Evolutionary conservation across 768 basidiomycete species (phyloP), one percentile per base, ranked within the genome.

Genomic region (Psilocybe azurescens): DNA sequence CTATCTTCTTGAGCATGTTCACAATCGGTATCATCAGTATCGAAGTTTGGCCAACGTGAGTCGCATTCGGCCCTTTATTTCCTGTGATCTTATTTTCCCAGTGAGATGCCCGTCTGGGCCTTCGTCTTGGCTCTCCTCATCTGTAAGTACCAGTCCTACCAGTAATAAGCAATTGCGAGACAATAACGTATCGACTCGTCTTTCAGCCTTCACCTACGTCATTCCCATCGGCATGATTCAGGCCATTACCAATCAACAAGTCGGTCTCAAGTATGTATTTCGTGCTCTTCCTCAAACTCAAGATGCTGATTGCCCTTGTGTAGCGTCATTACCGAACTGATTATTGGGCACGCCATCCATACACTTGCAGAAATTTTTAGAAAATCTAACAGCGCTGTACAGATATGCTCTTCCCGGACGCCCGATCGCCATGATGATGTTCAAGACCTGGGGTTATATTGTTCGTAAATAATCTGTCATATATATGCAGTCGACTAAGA

Each of bases 161-260:
- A 39, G 32, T 11, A 3, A 7, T 5, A 1, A 69, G 85, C 44
- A 38, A 5, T 36, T 24, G n/a, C 49, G 6, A 28, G 7, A 16
- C n/a, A n/a, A n/a, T n/a, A n/a, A n/a, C n/a, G 6, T 20, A 16
- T 62, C 4, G 13, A 47, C 41, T 46, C 50, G 16, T 20, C 36
- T 46, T 20, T 4, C 44, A 76, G 73, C 81, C 10, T 88, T 81
- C 60, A 68, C 86, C 56, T 93, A 92, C 67, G 80, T 88, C 55
- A 84, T 94, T 51, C 93, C 93, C 9, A 86, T 79, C 55, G 78
- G 78, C 30, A 79, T 80, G 83, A 85, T 86, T 64, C 80, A 81
- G 66, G 89, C 89, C 10, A 90, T 91, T 61, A 91, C 90, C 7
- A 92, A 91, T 66, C 89, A 91, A 67, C 86, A 90, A 77, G 81